Evolutionary conservation across 1,284 basidiomycete genomes (phyloP).

Genomic region (Pseudozyma sp.): DNA sequence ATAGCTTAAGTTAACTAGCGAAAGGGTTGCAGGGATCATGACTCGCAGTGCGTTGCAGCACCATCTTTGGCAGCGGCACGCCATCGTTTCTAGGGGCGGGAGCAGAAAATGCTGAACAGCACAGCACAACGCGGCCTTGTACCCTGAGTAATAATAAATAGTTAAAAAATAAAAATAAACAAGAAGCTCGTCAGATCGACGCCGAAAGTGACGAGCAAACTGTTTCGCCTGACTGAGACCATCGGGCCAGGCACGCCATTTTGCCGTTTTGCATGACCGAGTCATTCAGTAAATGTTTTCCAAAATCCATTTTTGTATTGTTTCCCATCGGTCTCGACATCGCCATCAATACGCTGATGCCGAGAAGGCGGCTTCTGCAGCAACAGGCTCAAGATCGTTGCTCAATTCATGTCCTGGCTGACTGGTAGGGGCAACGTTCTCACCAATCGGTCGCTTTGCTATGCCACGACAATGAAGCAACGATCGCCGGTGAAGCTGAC

Average conservation of each 20-base stretch:
- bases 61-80: background rate
- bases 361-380: no score
- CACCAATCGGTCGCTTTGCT: no score
- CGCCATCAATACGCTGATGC: no score
- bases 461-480: no score
- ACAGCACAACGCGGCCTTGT: slow-evolving; percentile 6
- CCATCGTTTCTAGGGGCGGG: no score
- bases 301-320: no score
- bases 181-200: background rate
- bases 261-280: slow-evolving; percentile 5
- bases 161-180: background rate
- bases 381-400: no score
- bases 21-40: slow-evolving; percentile 13
- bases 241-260: slow-evolving; percentile 13
- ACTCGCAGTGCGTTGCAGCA: slow-evolving; percentile 12
- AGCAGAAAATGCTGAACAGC: background rate
- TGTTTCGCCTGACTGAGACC: slow-evolving; percentile 1
- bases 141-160: background rate
- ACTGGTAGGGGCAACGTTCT: no score
- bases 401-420: no score
- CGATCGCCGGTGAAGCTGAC: no score
- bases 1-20: no score
- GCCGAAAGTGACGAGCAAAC: background rate
- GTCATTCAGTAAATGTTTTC: background rate
- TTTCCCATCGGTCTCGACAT: no score